phyloP scores from a whole-genome alignment of 2,329 filamentous ascomycete genomes.

The Calonectria leucothoes region DNA sequence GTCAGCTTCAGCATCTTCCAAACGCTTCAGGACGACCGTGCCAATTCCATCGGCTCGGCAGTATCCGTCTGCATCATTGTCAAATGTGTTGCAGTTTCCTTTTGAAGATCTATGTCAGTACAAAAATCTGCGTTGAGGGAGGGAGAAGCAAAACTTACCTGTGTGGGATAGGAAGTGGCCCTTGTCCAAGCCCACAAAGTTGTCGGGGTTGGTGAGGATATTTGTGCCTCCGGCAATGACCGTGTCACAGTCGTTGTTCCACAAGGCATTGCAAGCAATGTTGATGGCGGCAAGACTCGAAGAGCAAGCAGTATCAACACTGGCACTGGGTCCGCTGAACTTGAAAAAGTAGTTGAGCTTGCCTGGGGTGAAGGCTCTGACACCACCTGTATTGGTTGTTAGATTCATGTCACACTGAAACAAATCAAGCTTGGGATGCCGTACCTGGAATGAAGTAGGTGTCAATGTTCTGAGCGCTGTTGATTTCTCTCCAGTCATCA shows the following conservation, averaged over 20 bases:
- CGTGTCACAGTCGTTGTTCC: constrained; percentile 80
- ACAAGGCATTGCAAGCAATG: constrained; percentile 74
- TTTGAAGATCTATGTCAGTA: neutral
- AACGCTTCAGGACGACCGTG: constrained; percentile 59
- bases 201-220: constrained; percentile 73
- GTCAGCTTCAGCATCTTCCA: constrained; percentile 60
- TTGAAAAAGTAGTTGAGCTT: constrained; percentile 83
- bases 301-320: constrained; percentile 80
- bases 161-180: constrained; percentile 70
- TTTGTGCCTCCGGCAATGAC: constrained; percentile 82
- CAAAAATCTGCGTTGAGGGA: neutral
- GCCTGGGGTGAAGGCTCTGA: constrained; percentile 61
- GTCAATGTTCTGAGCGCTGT: constrained; percentile 73
- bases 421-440: constrained; percentile 23
- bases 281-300: constrained; percentile 79
- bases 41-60: constrained; percentile 62
- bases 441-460: constrained; percentile 65
- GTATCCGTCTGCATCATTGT: constrained; percentile 71
- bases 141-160: neutral
- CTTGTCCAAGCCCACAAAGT: constrained; percentile 71
- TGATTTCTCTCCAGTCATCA: constrained; percentile 83
- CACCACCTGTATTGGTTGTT: neutral
- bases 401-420: neutral
- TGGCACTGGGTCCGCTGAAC: constrained; percentile 77
- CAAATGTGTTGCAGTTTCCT: constrained; percentile 55